Evolutionary conservation across 2,329 filamentous ascomycete genomes (phyloP), one percentile per base, ranked within the genome.

Genomic region (Penicillium freii): DNA sequence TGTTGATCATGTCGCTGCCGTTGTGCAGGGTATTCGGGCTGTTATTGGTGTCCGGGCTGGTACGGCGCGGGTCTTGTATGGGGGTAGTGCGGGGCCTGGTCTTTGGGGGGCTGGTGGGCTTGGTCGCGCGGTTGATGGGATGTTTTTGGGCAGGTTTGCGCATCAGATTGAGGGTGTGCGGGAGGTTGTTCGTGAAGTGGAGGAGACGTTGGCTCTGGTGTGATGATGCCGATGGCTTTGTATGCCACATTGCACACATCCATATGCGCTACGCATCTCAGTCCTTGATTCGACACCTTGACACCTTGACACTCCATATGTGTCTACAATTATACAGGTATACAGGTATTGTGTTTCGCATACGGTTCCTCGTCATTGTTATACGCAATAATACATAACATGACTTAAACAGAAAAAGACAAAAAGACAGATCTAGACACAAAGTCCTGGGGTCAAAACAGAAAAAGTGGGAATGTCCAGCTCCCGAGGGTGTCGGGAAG

Each of bases 91-190:
- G 11, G 90, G 90, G 0, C 89, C 90, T 1, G 91, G 91, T 0
- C 80, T 92, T 46, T 95, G 89, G 72, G 68, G 73, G 29, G 53
- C 53, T 6, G 71, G 73, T 7, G 73, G 81, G 63, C 39, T 77
- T 94, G 60, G 85, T 83, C 81, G 84, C 25, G 87, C 84, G 0
- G 85, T 93, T 13, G 91, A 95, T 75, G 91, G 90, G 0, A 77
- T 94, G 73, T 94, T 94, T 67, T 71, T 95, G 56, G 91, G 91
- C 0, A 78, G 91, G 29, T 95, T 94, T 72, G 91, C 86, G 13
- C 91, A 95, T 75, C 86, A 93, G 68, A 82, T 89, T 9, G 81
- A 82, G 36, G 87, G 87, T 51, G 86, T 95, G 64, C 81, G 84
- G 59, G 84, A 84, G 75, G 90, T 91, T 5, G 86, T 93, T 46